These are phyloP conservation scores for Umbelopsis isabellina DNA, from an alignment of 192 early-diverging fungal species.

Conservation along the genomic window DNA sequence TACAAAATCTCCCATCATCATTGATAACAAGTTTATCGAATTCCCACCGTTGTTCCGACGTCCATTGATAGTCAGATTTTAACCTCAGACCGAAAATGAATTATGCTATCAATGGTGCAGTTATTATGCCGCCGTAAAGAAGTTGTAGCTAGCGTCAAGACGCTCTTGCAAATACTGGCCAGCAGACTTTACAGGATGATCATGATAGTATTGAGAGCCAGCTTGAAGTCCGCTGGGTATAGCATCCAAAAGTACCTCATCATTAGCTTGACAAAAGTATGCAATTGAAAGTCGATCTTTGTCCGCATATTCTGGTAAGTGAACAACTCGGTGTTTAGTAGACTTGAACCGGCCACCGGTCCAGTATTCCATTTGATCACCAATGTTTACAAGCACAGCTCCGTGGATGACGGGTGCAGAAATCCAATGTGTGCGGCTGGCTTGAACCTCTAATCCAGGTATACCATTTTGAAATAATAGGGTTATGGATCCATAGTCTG, in stretches of 20 bases:
- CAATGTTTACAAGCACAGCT: conserved; percentile 59
- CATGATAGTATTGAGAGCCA: not conserved
- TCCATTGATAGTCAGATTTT: too few species aligned
- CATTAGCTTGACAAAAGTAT: conserved; percentile 50
- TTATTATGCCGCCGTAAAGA: not conserved
- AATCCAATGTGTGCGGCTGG: conserved; percentile 45
- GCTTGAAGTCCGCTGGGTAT: not conserved
- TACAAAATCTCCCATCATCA: too few species aligned
- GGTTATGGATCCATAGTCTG: conserved; percentile 67
- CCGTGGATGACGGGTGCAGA: conserved; percentile 53
- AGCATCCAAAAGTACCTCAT: not conserved
- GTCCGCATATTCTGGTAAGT: conserved; percentile 41
- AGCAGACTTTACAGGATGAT: conserved; percentile 36
- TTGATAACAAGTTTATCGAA: too few species aligned
- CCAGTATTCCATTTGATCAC: conserved; percentile 61
- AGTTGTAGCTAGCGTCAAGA: conserved; percentile 26
- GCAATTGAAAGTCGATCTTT: conserved; percentile 54
- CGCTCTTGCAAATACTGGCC: conserved; percentile 44
- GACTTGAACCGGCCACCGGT: conserved; percentile 55
- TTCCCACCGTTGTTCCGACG: too few species aligned
- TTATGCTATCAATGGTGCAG: too few species aligned
- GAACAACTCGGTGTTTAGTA: conserved; percentile 58
- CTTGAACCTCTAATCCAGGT: conserved; percentile 50
- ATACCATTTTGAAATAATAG: conserved; percentile 63
- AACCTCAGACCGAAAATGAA: too few species aligned